A percentile compares a stretch with the other conserved stretches of the same genome.
Evolutionary conservation across 345 rosid species (phyloP).

Genomic region (Carallia brachiata): DNA sequence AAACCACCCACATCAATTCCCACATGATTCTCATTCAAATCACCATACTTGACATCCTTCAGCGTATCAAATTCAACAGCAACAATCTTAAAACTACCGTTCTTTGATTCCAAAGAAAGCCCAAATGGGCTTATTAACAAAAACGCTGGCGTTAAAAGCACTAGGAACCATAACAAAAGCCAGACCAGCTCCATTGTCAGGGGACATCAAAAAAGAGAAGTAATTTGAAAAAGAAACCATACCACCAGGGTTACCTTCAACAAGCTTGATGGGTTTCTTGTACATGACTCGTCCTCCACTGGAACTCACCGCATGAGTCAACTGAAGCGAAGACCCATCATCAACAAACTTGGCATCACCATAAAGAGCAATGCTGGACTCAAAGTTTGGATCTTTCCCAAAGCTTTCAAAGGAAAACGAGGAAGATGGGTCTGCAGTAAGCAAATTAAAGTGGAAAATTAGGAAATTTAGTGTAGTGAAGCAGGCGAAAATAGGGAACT

Average conservation of each 20-base stretch:
- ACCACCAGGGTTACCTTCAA: conserved; percentile 44
- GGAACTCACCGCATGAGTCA: conserved; percentile 43
- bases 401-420: conserved; percentile 50
- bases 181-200: conserved; percentile 49
- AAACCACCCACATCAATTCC: conserved; percentile 52
- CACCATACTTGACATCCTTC: conserved; percentile 33
- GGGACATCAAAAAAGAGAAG: conserved; percentile 60
- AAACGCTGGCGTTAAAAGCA: conserved; percentile 31
- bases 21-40: conserved; percentile 51
- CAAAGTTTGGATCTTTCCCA: conserved; percentile 50
- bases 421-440: conserved; percentile 39
- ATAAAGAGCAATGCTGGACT: conserved; percentile 46
- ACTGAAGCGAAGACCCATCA: conserved; percentile 55
- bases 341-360: conserved; percentile 60
- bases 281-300: conserved; percentile 58
- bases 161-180: conserved; percentile 65
- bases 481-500: conserved; percentile 30
- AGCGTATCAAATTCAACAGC: conserved; percentile 54
- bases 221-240: conserved; percentile 56
- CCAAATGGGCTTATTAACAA: conserved; percentile 45
- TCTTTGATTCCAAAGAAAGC: conserved; percentile 34
- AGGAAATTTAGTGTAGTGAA: conserved; percentile 29
- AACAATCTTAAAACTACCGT: conserved; percentile 26
- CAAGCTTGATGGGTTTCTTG: conserved; percentile 63
- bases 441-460: conserved; percentile 33